Base-by-base conservation (phyloP, 1,139 yeast genomes). In the Candida albicans region DNA sequence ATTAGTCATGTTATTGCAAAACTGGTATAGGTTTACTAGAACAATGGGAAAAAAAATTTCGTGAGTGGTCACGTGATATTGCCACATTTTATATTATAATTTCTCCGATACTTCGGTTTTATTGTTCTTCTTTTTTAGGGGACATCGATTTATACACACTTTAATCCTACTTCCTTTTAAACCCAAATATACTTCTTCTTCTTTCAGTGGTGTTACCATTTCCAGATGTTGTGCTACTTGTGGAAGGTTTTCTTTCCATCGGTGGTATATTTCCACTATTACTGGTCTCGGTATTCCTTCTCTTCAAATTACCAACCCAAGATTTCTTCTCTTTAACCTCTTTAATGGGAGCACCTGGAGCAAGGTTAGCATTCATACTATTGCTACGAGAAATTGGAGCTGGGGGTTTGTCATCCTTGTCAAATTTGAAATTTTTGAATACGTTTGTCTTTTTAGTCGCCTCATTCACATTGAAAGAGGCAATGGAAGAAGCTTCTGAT, bases 281-380 rank as follows among this genome's bases (percentile, higher is more conserved):
- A 10, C 49, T 58, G n/a, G 39, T 47, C 41, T 61, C 62, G 49
- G 61, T 61, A 37, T 70, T 74, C 43, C 67, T 54, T 41, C 72
- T 55, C 46, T 68, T 70, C 35, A 73, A 60, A 1, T 71, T 71
- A 0, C 71, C 73, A 5, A 70, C 72, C 77, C 77, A 71, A 8
- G 71, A 63, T 47, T 71, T 72, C 58, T 72, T 70, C 40, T 69
- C 75, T 31, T 55, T 56, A 4, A 50, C 46, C 29, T 53, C 56
- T 29, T 25, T 43, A 2, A n/a, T 4, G 4, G n/a, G 35, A 8
- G 35, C 37, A 33, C 41, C 29, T 12, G 46, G 39, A 8, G 26
- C 34, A 26, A 29, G 33, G 7, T 24, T 34, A 2, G 30, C 40
- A 40, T 15, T 40, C 32, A 31, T 12, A 25, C 52, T 42, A 15